A percentile compares a stretch with the other conserved stretches of the same genome.
phyloP scores from a whole-genome alignment of 495 filamentous ascomycete genomes.

The Hypoxylon rickii region DNA sequence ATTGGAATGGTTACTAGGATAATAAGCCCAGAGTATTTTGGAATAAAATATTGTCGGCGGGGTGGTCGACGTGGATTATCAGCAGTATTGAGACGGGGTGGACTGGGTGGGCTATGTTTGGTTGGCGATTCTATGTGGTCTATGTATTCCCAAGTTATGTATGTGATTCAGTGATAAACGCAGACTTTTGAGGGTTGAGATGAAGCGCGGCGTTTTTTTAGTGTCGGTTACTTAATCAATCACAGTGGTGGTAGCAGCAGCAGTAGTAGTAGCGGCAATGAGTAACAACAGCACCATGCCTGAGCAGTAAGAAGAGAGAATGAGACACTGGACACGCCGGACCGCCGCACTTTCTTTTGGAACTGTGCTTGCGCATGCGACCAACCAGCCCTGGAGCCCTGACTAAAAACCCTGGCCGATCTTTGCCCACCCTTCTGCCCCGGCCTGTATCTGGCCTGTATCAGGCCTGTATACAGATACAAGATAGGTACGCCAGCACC shows the following conservation, averaged over 20 bases:
- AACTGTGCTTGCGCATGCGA: constrained; percentile 22
- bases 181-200: constrained; percentile 38
- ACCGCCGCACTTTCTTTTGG: constrained; percentile 6
- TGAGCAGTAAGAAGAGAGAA: not conserved
- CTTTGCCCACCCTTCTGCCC: too few relatives aligned
- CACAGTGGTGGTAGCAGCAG: not conserved
- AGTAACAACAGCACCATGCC: too few relatives aligned
- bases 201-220: constrained; percentile 40
- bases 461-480: constrained; percentile 12
- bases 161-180: constrained; percentile 26
- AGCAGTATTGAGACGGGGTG: too few relatives aligned
- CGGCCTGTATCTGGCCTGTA: too few relatives aligned
- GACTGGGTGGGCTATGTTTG: too few relatives aligned
- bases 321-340: not conserved
- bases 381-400: too few relatives aligned
- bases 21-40: constrained; percentile 1
- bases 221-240: constrained; percentile 35
- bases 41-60: constrained; percentile 6
- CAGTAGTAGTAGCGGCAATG: too few relatives aligned
- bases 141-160: constrained; percentile 2
- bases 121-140: constrained; percentile 3
- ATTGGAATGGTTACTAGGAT: constrained; percentile 16
- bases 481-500: not conserved
- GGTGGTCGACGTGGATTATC: too few relatives aligned
- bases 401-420: too few relatives aligned